Evolutionary conservation across 257 asterid species (phyloP).

Genomic region (Primulina huaijiensis): DNA sequence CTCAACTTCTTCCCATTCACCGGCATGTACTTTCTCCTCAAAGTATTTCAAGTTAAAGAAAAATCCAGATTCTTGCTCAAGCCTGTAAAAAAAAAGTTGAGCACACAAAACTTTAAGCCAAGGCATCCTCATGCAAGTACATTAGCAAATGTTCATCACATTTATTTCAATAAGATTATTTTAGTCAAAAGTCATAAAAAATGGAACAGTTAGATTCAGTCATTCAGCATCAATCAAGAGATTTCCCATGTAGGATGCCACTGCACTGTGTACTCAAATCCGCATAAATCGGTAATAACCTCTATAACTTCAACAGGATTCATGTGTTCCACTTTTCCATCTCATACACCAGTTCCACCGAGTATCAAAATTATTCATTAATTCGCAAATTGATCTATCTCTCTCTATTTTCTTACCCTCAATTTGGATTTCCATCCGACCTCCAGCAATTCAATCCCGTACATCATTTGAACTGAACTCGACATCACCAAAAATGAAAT

Average conservation of each 20-base stretch:
- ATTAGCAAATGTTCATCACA: not conserved
- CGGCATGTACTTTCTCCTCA: slow-evolving; percentile 95
- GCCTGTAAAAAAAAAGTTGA: slow-evolving; percentile 43
- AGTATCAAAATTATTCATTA: too few relatives aligned
- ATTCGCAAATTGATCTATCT: too few relatives aligned
- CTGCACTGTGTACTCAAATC: not conserved
- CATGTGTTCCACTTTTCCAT: not conserved
- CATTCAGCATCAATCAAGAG: not conserved
- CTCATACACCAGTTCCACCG: too few relatives aligned
- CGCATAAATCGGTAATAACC: not conserved
- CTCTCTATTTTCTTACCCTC: not conserved
- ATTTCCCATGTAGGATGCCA: not conserved
- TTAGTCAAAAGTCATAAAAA: not conserved
- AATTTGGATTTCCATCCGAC: not conserved
- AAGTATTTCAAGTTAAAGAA: slow-evolving; percentile 97
- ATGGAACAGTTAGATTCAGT: not conserved
- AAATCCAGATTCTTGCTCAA: slow-evolving; percentile 95
- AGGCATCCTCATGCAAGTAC: slow-evolving; percentile 16
- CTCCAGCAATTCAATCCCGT: not conserved
- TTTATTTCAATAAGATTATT: not conserved
- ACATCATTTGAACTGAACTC: not conserved
- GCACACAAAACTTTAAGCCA: not conserved
- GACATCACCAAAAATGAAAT: not conserved
- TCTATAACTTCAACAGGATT: not conserved
- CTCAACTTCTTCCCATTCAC: slow-evolving; percentile 99